Percentiles rank a stretch among this genome's conserved stretches.
Evolutionary conservation across 2,329 filamentous ascomycete genomes (phyloP).

Genomic region (Alternaria solani): DNA sequence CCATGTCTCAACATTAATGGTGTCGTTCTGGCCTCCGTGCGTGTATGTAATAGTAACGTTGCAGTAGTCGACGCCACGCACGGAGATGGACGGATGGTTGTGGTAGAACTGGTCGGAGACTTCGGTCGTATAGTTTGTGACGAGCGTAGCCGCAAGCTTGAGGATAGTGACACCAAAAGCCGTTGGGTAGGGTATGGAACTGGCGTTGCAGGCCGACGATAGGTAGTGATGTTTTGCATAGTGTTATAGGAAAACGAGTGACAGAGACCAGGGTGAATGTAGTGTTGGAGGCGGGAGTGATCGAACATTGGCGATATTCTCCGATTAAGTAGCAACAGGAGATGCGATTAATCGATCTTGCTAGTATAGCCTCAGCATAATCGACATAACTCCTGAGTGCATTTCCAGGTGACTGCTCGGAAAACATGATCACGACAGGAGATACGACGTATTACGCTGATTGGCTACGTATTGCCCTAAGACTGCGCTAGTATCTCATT

Average conservation of each 20-base stretch:
- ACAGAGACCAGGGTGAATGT: background rate
- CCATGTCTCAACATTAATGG: conserved; percentile 41
- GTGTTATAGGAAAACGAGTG: background rate
- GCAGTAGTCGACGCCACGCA: background rate
- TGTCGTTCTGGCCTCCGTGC: conserved; percentile 24
- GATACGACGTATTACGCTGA: conserved; percentile 3
- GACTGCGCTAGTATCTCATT: conserved; percentile 16
- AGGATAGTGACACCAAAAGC: conserved; percentile 24
- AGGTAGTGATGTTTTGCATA: background rate
- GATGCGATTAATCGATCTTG: background rate
- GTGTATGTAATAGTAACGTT: background rate
- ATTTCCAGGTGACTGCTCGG: background rate
- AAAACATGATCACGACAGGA: background rate
- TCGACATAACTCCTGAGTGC: background rate
- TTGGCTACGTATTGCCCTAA: background rate
- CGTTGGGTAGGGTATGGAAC: conserved; percentile 11
- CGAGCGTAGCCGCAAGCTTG: conserved; percentile 18
- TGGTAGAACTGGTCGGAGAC: conserved; percentile 17
- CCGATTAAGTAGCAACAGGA: background rate
- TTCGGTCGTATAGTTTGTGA: conserved; percentile 21
- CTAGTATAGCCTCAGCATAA: background rate
- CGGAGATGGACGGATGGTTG: conserved; percentile 12
- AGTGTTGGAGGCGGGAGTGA: background rate
- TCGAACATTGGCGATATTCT: background rate
- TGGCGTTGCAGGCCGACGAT: conserved; percentile 11